These are phyloP conservation scores for Pichia paraexigua DNA, from an alignment of 805 yeast genomes.

Conservation along the genomic window DNA sequence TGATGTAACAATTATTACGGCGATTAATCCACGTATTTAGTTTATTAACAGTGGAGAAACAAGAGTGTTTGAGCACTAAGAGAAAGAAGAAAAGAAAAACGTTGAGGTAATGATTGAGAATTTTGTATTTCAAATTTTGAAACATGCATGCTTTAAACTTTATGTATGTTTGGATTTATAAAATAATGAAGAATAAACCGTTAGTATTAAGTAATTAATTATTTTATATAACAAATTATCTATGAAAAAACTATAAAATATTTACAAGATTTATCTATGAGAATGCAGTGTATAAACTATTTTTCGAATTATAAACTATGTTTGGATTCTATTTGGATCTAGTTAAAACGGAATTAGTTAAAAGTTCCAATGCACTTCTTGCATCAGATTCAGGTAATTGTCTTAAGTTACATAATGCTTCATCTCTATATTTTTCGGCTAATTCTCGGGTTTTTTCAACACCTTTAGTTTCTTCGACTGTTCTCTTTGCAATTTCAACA, in stretches of 20 bases:
- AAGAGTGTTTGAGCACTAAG: too few relatives aligned
- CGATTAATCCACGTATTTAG: too few relatives aligned
- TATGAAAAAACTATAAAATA: background rate
- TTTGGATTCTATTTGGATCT: conserved; percentile 50
- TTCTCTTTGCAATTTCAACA: conserved; percentile 68
- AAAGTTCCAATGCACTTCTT: conserved; percentile 74
- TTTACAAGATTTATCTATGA: conserved; percentile 1
- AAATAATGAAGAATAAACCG: background rate
- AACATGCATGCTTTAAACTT: background rate
- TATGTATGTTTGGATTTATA: too few relatives aligned
- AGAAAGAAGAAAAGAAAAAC: background rate
- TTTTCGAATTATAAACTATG: background rate
- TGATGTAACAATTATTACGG: background rate
- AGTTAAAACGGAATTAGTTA: conserved; percentile 76
- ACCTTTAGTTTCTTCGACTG: conserved; percentile 67
- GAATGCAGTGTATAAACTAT: background rate
- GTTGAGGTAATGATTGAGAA: background rate
- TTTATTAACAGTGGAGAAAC: background rate
- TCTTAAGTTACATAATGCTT: conserved; percentile 66
- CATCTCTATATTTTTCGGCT: conserved; percentile 71
- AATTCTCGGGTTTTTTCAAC: conserved; percentile 65
- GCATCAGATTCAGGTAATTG: conserved; percentile 83
- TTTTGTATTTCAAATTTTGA: background rate
- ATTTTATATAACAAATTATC: background rate
- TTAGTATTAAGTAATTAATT: background rate